Evolutionary conservation across 1,139 yeast genomes (phyloP), one percentile per base, ranked within the genome.

Genomic region (Pichia sp.): DNA sequence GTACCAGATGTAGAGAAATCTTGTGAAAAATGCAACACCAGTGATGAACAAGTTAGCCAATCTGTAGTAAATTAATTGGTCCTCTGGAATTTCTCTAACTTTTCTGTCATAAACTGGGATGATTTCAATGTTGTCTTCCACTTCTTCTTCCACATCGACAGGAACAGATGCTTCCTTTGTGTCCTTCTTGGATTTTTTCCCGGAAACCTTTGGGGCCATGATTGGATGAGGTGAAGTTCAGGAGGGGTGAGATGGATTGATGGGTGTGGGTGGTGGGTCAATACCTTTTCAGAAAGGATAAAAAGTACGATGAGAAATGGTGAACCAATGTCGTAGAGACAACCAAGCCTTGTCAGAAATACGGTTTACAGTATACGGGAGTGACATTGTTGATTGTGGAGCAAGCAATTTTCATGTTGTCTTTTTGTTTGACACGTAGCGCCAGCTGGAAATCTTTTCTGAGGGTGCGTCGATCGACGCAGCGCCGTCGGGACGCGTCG

Each of bases 1-100:
- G 53, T 74, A 75, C 61, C 83, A 75, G 52, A 93, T 76, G 53
- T 76, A 72, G 58, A 77, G 77, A 67, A 91, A 90, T 55, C 99
- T 77, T 6, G 89, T 76, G 36, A 70, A 70, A 46, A 85, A 77
- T 0, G 97, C 96, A 37, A 84, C 56, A 0, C 71, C 57, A 0
- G 96, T 87, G 9, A 89, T 73, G 1, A 73, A 54, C 5, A 64
- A 50, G 45, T 79, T 61, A 0, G 79, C 79, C 31, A 70, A 39
- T 54, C 66, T 70, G 57, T 78, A 78, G 53, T 68, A 67, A 14
- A 54, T 58, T 21, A 57, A 60, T 52, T 53, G 48, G 1, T 45
- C 35, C 18, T 61, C 54, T 21, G 54, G 56, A 31, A 56, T 28
- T 28, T 28, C 14, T 5, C 5, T 28, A 28, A 12, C 5, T 28